A percentile compares a stretch with the other conserved stretches of the same genome.
These are phyloP conservation scores for Suhomyces pyralidae DNA, from an alignment of 805 yeast genomes.

Conservation along the genomic window DNA sequence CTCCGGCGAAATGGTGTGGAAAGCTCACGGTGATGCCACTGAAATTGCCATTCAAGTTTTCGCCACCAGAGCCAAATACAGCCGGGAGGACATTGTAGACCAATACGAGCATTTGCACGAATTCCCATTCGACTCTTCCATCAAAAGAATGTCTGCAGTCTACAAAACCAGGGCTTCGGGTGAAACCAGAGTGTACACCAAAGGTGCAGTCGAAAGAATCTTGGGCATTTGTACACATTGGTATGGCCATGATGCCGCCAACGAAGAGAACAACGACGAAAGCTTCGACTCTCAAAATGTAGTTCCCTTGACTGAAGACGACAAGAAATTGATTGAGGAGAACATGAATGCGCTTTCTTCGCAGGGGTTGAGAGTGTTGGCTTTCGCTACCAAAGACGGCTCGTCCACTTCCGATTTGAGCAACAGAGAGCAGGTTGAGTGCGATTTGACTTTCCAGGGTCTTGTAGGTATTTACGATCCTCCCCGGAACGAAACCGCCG, in stretches of 20 bases:
- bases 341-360: conserved; percentile 59
- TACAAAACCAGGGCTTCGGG: conserved; percentile 28
- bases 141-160: conserved; percentile 70
- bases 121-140: conserved; percentile 71
- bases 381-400: conserved; percentile 54
- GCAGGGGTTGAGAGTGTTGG: conserved; percentile 58
- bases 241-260: conserved; percentile 35
- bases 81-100: conserved; percentile 39
- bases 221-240: conserved; percentile 54
- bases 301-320: conserved; percentile 38
- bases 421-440: conserved; percentile 46
- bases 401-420: conserved; percentile 14
- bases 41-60: conserved; percentile 86
- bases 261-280: conserved; percentile 13
- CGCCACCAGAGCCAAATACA: conserved; percentile 53
- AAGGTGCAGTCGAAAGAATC: conserved; percentile 77
- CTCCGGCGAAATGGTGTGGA: conserved; percentile 53
- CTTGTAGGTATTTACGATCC: conserved; percentile 79
- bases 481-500: conserved; percentile 67
- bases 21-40: conserved; percentile 85
- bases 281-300: conserved; percentile 15
- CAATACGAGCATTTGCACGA: conserved; percentile 51
- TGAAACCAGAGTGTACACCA: conserved; percentile 45
- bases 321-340: conserved; percentile 42
- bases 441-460: conserved; percentile 56